Evolutionary conservation across 371 early-diverging fungal species (phyloP).

Genomic region (Circinella umbellata): DNA sequence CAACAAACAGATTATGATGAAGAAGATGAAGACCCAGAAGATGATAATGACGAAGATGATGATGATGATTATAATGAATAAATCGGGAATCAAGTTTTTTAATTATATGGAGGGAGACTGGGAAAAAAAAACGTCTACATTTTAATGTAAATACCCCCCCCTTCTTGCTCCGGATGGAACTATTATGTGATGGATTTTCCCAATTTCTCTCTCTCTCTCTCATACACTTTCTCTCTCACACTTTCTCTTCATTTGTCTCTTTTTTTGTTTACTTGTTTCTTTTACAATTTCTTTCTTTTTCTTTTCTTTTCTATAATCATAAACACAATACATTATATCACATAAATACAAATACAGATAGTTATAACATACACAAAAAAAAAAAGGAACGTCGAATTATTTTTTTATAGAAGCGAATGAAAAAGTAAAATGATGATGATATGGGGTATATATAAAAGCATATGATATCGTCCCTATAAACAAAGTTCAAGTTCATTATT

Average conservation of each 20-base stretch:
- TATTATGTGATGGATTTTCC: neutral
- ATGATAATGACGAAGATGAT: slow-evolving; percentile 11
- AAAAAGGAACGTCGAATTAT: neutral
- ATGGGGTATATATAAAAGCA: neutral
- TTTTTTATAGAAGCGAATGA: neutral
- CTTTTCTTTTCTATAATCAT: neutral
- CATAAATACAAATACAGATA: neutral
- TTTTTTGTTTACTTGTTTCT: neutral
- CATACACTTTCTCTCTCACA: neutral
- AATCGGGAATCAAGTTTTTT: neutral
- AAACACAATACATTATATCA: neutral
- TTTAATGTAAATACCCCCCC: too few species aligned
- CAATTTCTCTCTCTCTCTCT: too few species aligned
- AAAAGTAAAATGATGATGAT: too few species aligned
- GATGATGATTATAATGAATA: slow-evolving; percentile 16
- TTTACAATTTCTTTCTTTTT: neutral
- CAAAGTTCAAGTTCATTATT: slow-evolving; percentile 15
- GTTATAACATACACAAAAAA: too few species aligned
- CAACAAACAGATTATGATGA: neutral
- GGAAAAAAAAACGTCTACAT: neutral
- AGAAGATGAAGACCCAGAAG: neutral
- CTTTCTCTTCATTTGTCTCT: neutral
- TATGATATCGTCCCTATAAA: neutral
- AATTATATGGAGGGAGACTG: neutral
- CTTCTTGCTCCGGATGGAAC: too few species aligned